Conservation (phyloP, 768 basidiomycete genomes). For the Tricholoma sp. region DNA sequence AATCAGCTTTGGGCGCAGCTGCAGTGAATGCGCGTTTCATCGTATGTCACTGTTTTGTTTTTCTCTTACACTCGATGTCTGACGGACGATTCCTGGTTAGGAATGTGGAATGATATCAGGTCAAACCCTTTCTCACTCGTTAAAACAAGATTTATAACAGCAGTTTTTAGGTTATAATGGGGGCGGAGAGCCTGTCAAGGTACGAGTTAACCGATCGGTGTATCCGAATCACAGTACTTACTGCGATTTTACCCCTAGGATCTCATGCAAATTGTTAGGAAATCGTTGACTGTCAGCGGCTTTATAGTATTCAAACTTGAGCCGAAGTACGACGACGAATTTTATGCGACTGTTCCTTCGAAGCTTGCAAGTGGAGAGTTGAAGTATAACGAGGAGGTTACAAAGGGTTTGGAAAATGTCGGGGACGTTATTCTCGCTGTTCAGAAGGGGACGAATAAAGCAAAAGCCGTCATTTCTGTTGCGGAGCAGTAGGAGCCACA, state of each 20-base stretch:
- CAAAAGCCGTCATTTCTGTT: constrained; percentile 30
- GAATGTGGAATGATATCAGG: constrained; percentile 39
- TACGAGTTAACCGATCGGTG: constrained; percentile 4
- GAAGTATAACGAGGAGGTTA: constrained; percentile 42
- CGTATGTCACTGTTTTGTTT: constrained; percentile 22
- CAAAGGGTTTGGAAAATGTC: constrained; percentile 36
- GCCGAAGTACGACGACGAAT: constrained; percentile 34
- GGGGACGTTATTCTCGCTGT: constrained; percentile 30
- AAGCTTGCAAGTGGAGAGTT: constrained; percentile 41
- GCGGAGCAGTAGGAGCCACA: constrained; percentile 20
- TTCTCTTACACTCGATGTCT: not conserved
- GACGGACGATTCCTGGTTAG: constrained; percentile 10
- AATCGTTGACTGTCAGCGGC: constrained; percentile 32
- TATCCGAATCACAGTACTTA: not conserved
- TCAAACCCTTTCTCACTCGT: not conserved
- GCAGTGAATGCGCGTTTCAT: constrained; percentile 44
- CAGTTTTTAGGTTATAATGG: constrained; percentile 26
- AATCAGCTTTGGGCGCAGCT: constrained; percentile 47
- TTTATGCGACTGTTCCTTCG: constrained; percentile 35
- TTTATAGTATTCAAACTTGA: constrained; percentile 32
- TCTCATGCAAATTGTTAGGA: constrained; percentile 31
- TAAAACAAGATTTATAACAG: not conserved
- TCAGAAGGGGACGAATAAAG: constrained; percentile 30
- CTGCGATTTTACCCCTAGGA: constrained; percentile 25
- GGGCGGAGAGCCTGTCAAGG: constrained; percentile 22